phyloP scores from a whole-genome alignment of 495 filamentous ascomycete species.

The Tetracladium setigerum region DNA sequence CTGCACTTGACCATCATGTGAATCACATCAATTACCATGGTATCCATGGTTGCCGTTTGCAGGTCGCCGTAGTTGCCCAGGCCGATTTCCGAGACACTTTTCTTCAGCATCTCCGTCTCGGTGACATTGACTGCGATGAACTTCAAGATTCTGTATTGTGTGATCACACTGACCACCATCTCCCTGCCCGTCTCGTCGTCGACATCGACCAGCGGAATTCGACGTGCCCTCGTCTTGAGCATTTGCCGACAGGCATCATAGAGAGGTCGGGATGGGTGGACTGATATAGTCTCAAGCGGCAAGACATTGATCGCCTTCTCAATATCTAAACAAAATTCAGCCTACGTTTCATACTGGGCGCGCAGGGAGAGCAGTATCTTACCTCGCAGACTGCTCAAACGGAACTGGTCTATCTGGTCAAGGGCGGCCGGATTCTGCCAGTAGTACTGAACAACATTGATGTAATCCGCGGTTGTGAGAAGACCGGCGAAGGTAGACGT shows the following conservation, averaged over 20 bases:
- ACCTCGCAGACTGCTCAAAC: constrained; percentile 89
- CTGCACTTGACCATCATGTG: constrained; percentile 86
- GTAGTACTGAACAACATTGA: constrained; percentile 99
- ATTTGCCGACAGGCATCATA: constrained; percentile 95
- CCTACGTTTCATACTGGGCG: constrained; percentile 1
- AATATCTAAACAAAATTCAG: constrained; percentile 55
- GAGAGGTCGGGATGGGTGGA: constrained; percentile 79
- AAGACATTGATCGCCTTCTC: constrained; percentile 86
- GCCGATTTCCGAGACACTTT: constrained; percentile 75
- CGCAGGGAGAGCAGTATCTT: constrained; percentile 15
- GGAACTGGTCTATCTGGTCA: constrained; percentile 86
- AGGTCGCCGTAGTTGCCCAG: constrained; percentile 80
- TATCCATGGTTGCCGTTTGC: constrained; percentile 81
- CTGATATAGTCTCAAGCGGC: constrained; percentile 91
- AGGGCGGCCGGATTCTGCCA: constrained; percentile 94
- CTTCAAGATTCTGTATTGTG: constrained; percentile 96
- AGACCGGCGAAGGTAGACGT: constrained; percentile 90
- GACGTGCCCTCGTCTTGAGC: constrained; percentile 84
- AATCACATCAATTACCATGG: constrained; percentile 91
- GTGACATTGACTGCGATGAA: constrained; percentile 97
- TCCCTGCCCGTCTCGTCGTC: constrained; percentile 91
- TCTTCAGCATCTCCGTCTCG: constrained; percentile 82
- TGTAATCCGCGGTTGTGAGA: constrained; percentile 91
- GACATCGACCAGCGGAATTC: constrained; percentile 88
- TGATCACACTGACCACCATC: constrained; percentile 93